These are phyloP conservation scores for Cryptococcus depauperatus DNA, from an alignment of 1,284 basidiomycete species.

Conservation along the genomic window DNA sequence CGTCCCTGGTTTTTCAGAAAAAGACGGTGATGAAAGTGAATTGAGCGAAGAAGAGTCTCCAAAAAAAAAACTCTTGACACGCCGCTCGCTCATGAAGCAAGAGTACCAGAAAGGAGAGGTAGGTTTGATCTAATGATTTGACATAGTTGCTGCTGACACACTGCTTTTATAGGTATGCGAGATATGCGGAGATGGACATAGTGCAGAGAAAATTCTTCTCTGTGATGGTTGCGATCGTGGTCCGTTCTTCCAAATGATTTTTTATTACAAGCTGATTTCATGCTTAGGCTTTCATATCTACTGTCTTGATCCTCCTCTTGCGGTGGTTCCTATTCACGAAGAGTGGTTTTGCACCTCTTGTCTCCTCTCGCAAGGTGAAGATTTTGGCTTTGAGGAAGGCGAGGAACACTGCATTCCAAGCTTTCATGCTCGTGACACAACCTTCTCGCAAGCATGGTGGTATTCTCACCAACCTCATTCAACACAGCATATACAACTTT, in stretches of 20 bases:
- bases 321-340: conserved; percentile 75
- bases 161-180: conserved; percentile 62
- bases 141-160: neutral
- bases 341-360: conserved; percentile 92
- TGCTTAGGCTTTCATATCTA: conserved; percentile 83
- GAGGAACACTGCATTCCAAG: conserved; percentile 87
- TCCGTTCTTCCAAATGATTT: conserved; percentile 46
- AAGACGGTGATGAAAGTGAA: conserved; percentile 37
- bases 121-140: conserved; percentile 9
- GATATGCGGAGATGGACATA: conserved; percentile 79
- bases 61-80: conserved; percentile 3
- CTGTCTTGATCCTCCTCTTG: conserved; percentile 85
- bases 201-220: conserved; percentile 80
- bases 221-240: conserved; percentile 97
- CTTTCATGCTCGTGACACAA: conserved; percentile 83
- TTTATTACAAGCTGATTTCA: neutral
- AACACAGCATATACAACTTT: neutral
- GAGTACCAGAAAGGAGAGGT: conserved; percentile 43
- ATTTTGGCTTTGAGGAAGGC: conserved; percentile 97
- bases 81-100: conserved; percentile 1
- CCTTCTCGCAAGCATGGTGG: conserved; percentile 86
- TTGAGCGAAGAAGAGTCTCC: conserved; percentile 34
- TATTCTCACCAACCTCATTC: conserved; percentile 58
- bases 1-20: conserved; percentile 30
- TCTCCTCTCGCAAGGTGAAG: conserved; percentile 86